phyloP scores from a whole-genome alignment of 345 rosid species.

The Mangifera indica region DNA sequence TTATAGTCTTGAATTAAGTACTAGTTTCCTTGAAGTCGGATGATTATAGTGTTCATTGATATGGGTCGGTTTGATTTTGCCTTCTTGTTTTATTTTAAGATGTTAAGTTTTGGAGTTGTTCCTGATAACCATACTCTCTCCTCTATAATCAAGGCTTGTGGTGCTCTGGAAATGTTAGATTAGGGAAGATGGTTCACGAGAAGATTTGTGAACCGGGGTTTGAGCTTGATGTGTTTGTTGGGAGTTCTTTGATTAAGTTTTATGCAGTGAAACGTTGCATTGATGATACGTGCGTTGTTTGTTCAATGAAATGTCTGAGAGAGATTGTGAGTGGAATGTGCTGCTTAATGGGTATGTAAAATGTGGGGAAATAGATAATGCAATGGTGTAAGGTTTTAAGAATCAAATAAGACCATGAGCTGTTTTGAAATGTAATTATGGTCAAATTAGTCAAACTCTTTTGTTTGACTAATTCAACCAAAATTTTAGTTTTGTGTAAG shows the following conservation, averaged over 20 bases:
- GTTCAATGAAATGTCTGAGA: slow-evolving; percentile 50
- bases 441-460: too few species aligned
- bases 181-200: slow-evolving; percentile 44
- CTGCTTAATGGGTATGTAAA: slow-evolving; percentile 67
- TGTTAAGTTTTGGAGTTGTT: slow-evolving; percentile 59
- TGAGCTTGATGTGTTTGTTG: slow-evolving; percentile 61
- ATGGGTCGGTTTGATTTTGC: slow-evolving; percentile 50
- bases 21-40: slow-evolving; percentile 70
- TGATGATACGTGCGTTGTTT: slow-evolving; percentile 40
- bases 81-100: slow-evolving; percentile 68
- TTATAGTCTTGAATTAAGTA: too few species aligned
- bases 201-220: slow-evolving; percentile 44
- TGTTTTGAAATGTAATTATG: too few species aligned
- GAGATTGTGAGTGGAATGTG: slow-evolving; percentile 86
- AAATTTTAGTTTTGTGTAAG: too few species aligned
- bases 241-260: slow-evolving; percentile 70
- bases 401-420: too few species aligned
- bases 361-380: slow-evolving; percentile 43
- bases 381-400: slow-evolving; percentile 42
- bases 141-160: slow-evolving; percentile 64
- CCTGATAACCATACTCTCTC: slow-evolving; percentile 85
- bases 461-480: too few species aligned
- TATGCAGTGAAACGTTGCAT: slow-evolving; percentile 49
- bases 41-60: slow-evolving; percentile 63
- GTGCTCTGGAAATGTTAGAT: slow-evolving; percentile 41